Evolutionary conservation across 768 basidiomycete genomes (phyloP).

Genomic region (Phaffia australis): DNA sequence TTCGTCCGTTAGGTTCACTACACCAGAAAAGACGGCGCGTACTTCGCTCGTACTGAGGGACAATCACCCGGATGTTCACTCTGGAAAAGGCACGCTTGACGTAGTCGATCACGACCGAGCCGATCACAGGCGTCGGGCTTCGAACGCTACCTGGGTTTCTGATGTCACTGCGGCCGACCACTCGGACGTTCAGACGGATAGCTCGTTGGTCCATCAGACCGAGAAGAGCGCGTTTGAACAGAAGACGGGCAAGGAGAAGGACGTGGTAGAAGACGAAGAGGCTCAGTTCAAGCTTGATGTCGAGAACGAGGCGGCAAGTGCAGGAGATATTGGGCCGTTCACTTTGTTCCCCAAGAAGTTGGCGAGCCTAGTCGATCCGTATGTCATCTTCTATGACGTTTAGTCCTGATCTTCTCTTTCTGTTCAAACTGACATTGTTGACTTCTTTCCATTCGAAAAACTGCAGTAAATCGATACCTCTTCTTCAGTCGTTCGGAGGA

Average conservation of each 20-base stretch:
- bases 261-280: conserved; percentile 20
- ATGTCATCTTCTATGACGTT: conserved; percentile 41
- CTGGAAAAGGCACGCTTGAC: conserved; percentile 31
- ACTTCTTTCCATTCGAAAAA: neutral
- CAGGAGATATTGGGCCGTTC: conserved; percentile 61
- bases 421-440: neutral
- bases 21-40: neutral
- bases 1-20: neutral
- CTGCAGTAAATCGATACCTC: conserved; percentile 40
- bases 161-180: neutral
- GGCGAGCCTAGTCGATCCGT: conserved; percentile 82
- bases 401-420: neutral
- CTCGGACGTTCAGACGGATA: conserved; percentile 4
- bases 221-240: neutral
- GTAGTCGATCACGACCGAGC: conserved; percentile 23
- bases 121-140: conserved; percentile 26
- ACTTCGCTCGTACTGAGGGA: conserved; percentile 33
- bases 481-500: conserved; percentile 62
- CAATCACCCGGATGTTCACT: conserved; percentile 40
- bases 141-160: conserved; percentile 1
- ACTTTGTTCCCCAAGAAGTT: conserved; percentile 59
- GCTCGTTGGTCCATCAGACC: neutral
- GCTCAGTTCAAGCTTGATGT: conserved; percentile 27
- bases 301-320: conserved; percentile 36
- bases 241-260: neutral